These are phyloP conservation scores for Penicillium sp. DNA, from an alignment of 2,329 filamentous ascomycete genomes.

Conservation along the genomic window DNA sequence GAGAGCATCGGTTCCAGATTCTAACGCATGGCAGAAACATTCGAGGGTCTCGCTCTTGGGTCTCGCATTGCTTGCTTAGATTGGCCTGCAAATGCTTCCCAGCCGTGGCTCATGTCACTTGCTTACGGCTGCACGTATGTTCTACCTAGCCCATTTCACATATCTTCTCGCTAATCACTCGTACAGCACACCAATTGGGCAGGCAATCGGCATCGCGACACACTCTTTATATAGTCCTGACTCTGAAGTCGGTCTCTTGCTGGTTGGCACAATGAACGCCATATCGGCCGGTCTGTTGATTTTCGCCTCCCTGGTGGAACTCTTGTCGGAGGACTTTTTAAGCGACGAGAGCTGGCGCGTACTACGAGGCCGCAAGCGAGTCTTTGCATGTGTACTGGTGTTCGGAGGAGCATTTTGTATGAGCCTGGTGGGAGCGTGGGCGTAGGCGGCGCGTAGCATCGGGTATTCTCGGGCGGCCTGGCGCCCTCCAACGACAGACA, in stretches of 20 bases:
- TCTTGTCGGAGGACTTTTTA: constrained; percentile 79
- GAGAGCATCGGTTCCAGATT: neutral
- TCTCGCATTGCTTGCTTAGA: constrained; percentile 39
- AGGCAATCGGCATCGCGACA: constrained; percentile 77
- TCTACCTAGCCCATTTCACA: neutral
- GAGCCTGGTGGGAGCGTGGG: constrained; percentile 75
- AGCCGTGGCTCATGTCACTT: constrained; percentile 74
- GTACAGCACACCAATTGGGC: constrained; percentile 72
- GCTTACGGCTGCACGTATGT: constrained; percentile 66
- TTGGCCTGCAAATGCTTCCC: constrained; percentile 34
- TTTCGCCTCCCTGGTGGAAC: constrained; percentile 77
- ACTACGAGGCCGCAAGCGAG: constrained; percentile 64
- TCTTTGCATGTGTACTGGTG: constrained; percentile 68
- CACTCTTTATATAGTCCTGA: constrained; percentile 76
- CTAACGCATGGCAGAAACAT: constrained; percentile 34
- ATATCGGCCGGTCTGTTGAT: constrained; percentile 77
- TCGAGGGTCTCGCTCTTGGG: constrained; percentile 41
- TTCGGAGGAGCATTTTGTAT: constrained; percentile 69
- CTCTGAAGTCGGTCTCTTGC: constrained; percentile 72
- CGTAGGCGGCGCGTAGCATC: constrained; percentile 47
- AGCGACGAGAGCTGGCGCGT: constrained; percentile 74
- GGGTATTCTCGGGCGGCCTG: constrained; percentile 2
- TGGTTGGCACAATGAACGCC: constrained; percentile 83
- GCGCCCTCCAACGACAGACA: neutral
- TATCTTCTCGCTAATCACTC: neutral